Evolutionary conservation across 1,284 basidiomycete genomes (phyloP), one percentile per base, ranked within the genome.

Genomic region (Leccinum subatratum): DNA sequence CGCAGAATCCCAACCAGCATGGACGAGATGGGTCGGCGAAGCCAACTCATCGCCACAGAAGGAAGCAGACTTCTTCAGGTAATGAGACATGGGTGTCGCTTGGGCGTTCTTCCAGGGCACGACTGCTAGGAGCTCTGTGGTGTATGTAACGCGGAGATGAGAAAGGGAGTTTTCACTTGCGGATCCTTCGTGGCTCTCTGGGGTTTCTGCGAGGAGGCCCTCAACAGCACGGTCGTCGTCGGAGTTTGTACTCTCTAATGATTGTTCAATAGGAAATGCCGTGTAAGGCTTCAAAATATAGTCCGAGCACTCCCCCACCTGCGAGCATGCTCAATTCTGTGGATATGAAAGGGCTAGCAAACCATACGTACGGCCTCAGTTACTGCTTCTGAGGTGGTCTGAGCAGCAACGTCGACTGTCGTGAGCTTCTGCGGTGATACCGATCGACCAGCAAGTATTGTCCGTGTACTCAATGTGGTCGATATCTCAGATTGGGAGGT

Each of bases 1-100:
- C 42, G 79, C 77, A 70, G 82, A 81, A 70, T 86, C 85, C 86
- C 86, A 87, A n/a, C 85, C 84, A 54, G 85, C 85, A 63, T 81
- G 79, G 68, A 84, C 77, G 62, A 87, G 81, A 73, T 77, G 80
- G 22, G 83, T 81, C 22, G 81, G 79, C 39, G 81, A 77, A 57
- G 76, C 76, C 67, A 77, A 70, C 58, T 77, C 74, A 67, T 79
- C 76, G 54, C 76, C 73, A 64, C 76, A 73, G 66, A 83, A 82
- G 57, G 77, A 77, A 63, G 80, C 70, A 59, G 77, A 74, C 72
- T 76, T 81, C 74, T 69, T 78, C 72, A 74, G 76, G 72, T 77
- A 77, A 74, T 73, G 77, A 25, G 75, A 75, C 70, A 75, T 76
- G 72, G 77, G 69, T 73, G 79, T 73, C 77, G 72, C 75, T 75